These are phyloP conservation scores for Dendrothele bispora DNA, from an alignment of 768 basidiomycete genomes.

Conservation along the genomic window DNA sequence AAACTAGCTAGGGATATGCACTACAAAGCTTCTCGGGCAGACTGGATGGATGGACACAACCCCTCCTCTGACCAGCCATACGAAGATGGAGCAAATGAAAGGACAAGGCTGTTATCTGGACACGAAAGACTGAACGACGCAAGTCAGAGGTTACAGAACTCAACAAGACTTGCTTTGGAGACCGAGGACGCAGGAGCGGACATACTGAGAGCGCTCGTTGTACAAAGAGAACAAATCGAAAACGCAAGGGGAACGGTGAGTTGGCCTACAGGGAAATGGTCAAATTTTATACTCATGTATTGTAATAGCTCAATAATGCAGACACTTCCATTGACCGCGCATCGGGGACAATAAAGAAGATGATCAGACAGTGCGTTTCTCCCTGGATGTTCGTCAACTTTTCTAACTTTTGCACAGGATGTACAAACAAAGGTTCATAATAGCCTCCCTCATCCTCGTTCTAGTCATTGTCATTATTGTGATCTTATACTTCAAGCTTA, in stretches of 20 bases:
- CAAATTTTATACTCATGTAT: too few relatives aligned
- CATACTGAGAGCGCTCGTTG: conserved; percentile 75
- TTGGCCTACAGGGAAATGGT: too few relatives aligned
- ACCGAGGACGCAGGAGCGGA: conserved; percentile 90
- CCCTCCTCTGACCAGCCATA: conserved; percentile 70
- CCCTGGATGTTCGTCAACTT: background rate
- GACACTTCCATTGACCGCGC: conserved; percentile 85
- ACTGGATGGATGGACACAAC: conserved; percentile 45
- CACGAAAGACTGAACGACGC: conserved; percentile 77
- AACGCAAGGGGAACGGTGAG: conserved; percentile 81
- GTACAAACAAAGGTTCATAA: conserved; percentile 86
- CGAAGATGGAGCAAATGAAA: conserved; percentile 52
- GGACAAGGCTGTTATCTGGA: conserved; percentile 72
- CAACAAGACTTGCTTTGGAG: conserved; percentile 87
- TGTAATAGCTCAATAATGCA: conserved; percentile 66
- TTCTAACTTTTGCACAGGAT: conserved; percentile 58
- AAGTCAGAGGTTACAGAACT: conserved; percentile 67
- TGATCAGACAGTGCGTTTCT: conserved; percentile 79
- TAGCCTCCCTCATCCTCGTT: conserved; percentile 73
- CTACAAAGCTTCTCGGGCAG: conserved; percentile 61
- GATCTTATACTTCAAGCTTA: conserved; percentile 70
- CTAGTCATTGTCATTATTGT: conserved; percentile 73
- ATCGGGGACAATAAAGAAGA: conserved; percentile 87
- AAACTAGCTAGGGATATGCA: conserved; percentile 75
- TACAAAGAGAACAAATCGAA: conserved; percentile 90